Evolutionary conservation across 208 protist genomes (phyloP).

Genomic region (Leptomonas seymouri): DNA sequence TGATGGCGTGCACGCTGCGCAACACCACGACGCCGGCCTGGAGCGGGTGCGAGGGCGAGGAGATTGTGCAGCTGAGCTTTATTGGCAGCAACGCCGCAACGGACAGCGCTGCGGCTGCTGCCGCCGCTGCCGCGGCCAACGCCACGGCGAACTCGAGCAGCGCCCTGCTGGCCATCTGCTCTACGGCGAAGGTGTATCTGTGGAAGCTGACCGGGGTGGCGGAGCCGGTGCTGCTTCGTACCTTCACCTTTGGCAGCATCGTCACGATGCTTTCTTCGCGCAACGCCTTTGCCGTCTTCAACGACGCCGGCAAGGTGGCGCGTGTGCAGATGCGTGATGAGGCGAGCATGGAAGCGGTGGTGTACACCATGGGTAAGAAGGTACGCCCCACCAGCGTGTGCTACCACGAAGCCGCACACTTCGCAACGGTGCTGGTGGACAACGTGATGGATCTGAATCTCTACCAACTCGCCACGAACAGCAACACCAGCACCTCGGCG

Average conservation of each 20-base stretch:
- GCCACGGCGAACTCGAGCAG: constrained; percentile 30
- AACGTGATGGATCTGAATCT: constrained; percentile 38
- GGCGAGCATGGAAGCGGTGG: constrained; percentile 29
- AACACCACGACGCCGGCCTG: constrained; percentile 83
- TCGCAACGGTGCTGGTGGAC: constrained; percentile 49
- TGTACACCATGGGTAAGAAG: constrained; percentile 37
- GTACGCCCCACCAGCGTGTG: constrained; percentile 57
- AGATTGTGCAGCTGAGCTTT: constrained; percentile 60
- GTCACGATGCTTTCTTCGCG: constrained; percentile 65
- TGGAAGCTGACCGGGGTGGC: constrained; percentile 73
- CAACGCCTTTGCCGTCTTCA: constrained; percentile 80
- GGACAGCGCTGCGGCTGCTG: constrained; percentile 2
- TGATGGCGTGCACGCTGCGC: constrained; percentile 80
- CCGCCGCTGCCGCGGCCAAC: neutral
- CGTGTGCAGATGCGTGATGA: constrained; percentile 44
- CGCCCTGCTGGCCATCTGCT: constrained; percentile 61
- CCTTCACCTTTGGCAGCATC: constrained; percentile 60
- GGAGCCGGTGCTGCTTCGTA: constrained; percentile 72
- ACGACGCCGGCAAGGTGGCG: constrained; percentile 43
- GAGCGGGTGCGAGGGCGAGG: constrained; percentile 62
- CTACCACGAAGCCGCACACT: constrained; percentile 60
- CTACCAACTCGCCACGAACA: constrained; percentile 44
- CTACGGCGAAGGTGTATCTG: constrained; percentile 46
- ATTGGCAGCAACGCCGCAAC: constrained; percentile 39
- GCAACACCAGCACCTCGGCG: constrained; percentile 19